These are phyloP conservation scores for Amniculicola lignicola DNA, from an alignment of 495 filamentous ascomycete genomes.

Conservation along the genomic window DNA sequence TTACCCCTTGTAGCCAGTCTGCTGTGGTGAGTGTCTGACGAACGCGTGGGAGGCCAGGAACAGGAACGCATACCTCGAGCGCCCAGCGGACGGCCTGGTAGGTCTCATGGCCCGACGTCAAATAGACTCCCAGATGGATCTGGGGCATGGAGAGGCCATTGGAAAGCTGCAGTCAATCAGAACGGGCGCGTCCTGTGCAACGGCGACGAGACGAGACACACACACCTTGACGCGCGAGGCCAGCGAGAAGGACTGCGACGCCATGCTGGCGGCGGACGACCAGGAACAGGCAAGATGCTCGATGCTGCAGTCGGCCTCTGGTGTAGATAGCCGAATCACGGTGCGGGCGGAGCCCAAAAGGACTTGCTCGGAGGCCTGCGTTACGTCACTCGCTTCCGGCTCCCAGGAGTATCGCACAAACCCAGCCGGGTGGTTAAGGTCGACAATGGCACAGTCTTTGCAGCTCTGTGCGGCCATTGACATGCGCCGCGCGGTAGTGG, in stretches of 20 bases:
- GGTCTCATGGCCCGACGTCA: conserved; percentile 53
- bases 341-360: neutral
- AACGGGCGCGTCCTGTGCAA: conserved; percentile 14
- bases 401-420: neutral
- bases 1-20: conserved; percentile 39
- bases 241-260: conserved; percentile 35
- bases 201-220: conserved; percentile 12
- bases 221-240: conserved; percentile 38
- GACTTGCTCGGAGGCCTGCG: conserved; percentile 9
- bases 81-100: conserved; percentile 50
- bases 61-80: conserved; percentile 47
- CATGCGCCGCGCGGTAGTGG: neutral
- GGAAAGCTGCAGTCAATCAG: conserved; percentile 45
- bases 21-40: conserved; percentile 5
- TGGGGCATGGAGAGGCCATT: conserved; percentile 60
- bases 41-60: conserved; percentile 35
- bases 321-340: conserved; percentile 12
- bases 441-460: neutral
- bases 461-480: neutral
- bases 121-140: conserved; percentile 66
- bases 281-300: conserved; percentile 4
- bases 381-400: conserved; percentile 5
- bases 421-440: conserved; percentile 13
- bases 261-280: conserved; percentile 33
- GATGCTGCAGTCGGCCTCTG: conserved; percentile 12